Evolutionary conservation across 2,329 filamentous ascomycete species (phyloP).

Genomic region (Fusarium sp.): DNA sequence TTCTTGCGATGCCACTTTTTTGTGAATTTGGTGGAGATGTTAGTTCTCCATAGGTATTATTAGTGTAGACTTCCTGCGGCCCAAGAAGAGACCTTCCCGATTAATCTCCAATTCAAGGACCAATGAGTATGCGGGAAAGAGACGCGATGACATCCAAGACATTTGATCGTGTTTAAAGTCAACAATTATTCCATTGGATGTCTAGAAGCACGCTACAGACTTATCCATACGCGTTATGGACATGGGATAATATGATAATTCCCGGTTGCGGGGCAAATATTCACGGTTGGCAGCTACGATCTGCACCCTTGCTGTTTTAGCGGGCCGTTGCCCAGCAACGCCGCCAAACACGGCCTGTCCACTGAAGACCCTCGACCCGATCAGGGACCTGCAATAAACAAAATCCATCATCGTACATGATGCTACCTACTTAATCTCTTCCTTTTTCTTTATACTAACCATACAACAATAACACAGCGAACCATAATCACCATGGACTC

Average conservation of each 20-base stretch:
- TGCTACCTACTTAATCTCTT: slow-evolving; percentile 36
- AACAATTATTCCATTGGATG: slow-evolving; percentile 15
- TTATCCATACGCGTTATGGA: slow-evolving; percentile 9
- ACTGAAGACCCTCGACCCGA: slow-evolving; percentile 32
- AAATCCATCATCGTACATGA: slow-evolving; percentile 35
- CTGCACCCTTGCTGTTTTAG: slow-evolving; percentile 27
- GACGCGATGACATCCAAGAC: neutral
- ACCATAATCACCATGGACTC: slow-evolving; percentile 59
- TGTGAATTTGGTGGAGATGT: neutral
- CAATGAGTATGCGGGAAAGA: neutral
- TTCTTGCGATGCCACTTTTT: neutral
- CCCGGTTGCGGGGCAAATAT: slow-evolving; percentile 26
- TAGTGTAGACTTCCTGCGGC: neutral
- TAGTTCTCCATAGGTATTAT: neutral
- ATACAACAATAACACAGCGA: slow-evolving; percentile 21
- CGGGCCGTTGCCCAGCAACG: slow-evolving; percentile 43
- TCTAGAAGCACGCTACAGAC: slow-evolving; percentile 6
- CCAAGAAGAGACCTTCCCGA: neutral
- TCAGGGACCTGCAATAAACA: slow-evolving; percentile 31
- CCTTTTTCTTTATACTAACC: slow-evolving; percentile 40
- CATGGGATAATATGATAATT: slow-evolving; percentile 7
- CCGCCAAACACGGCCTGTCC: slow-evolving; percentile 36
- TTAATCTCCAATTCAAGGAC: neutral
- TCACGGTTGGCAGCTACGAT: slow-evolving; percentile 31
- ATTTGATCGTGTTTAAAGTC: neutral